phyloP scores from a whole-genome alignment of 352 stramenopile genomes.

The Phytopythium montanum region DNA sequence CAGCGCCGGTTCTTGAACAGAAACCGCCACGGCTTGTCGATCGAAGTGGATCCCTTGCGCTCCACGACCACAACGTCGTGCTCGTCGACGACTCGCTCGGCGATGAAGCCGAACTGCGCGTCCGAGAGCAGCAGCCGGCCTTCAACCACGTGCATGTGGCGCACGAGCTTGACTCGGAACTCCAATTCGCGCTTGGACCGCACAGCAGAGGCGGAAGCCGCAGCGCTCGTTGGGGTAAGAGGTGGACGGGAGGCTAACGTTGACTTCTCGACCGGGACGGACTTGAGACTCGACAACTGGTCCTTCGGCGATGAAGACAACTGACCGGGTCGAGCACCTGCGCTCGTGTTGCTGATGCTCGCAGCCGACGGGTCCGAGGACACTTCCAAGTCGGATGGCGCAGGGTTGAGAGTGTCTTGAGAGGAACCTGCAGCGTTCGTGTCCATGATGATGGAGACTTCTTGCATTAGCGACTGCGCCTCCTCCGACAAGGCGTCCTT shows the following conservation, averaged over 20 bases:
- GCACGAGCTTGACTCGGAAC: conserved; percentile 64
- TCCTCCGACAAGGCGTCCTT: conserved; percentile 69
- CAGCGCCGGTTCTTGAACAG: conserved; percentile 69
- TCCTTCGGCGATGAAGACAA: not conserved
- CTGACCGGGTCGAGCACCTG: not conserved
- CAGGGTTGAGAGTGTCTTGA: not conserved
- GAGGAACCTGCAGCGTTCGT: not conserved
- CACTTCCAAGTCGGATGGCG: not conserved
- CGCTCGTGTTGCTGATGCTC: not conserved
- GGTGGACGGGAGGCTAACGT: not conserved
- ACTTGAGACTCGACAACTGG: conserved; percentile 10
- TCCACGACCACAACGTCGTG: conserved; percentile 59
- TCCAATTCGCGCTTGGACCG: conserved; percentile 16
- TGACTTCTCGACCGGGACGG: not conserved
- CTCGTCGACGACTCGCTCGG: conserved; percentile 71
- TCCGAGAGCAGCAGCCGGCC: conserved; percentile 57
- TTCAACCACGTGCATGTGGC: conserved; percentile 72
- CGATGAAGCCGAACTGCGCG: conserved; percentile 52
- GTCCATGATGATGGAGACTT: conserved; percentile 62
- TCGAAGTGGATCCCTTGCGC: conserved; percentile 26
- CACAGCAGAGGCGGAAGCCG: too few species aligned
- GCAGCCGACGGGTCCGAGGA: too few species aligned
- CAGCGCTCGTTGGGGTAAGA: not conserved
- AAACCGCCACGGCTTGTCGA: conserved; percentile 55
- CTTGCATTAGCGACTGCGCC: conserved; percentile 52